Percentiles rank a stretch among this genome's conserved stretches.
These are phyloP conservation scores for Narthecium ossifragum DNA, from an alignment of 106 monocot species.

Conservation along the genomic window DNA sequence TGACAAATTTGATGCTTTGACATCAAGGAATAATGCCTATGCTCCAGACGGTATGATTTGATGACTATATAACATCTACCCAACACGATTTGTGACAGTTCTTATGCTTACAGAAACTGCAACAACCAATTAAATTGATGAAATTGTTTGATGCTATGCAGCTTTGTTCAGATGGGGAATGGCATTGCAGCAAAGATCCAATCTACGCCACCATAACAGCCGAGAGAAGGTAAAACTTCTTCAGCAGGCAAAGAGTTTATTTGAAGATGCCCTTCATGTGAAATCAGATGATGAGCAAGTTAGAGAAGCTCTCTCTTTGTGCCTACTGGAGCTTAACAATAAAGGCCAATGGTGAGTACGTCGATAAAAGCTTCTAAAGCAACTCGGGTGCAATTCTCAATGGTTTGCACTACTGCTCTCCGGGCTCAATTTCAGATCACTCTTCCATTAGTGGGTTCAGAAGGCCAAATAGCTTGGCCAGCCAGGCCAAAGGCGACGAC, in stretches of 20 bases:
- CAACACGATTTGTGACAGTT: background rate
- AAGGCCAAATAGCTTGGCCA: no score
- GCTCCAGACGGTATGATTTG: constrained; percentile 55
- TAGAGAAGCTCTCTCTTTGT: constrained; percentile 66
- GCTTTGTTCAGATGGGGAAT: constrained; percentile 91
- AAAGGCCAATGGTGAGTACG: constrained; percentile 13
- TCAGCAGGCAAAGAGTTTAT: constrained; percentile 80
- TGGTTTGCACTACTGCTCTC: no score
- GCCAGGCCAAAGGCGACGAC: no score
- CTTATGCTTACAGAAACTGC: background rate
- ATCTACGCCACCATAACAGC: constrained; percentile 37
- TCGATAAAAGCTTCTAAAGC: no score
- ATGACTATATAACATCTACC: background rate
- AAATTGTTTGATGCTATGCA: constrained; percentile 20
- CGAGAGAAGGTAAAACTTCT: constrained; percentile 66
- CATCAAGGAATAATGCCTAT: constrained; percentile 51
- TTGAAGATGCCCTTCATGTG: constrained; percentile 64
- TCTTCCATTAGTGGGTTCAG: no score
- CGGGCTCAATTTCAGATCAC: no score
- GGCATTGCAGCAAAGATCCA: constrained; percentile 61
- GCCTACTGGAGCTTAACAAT: constrained; percentile 61
- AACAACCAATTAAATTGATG: background rate
- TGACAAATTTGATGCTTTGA: constrained; percentile 91
- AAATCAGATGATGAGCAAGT: constrained; percentile 53
- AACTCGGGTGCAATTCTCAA: no score